Base-by-base conservation (phyloP, 2,329 filamentous ascomycete genomes). In the Talaromyces sp. region DNA sequence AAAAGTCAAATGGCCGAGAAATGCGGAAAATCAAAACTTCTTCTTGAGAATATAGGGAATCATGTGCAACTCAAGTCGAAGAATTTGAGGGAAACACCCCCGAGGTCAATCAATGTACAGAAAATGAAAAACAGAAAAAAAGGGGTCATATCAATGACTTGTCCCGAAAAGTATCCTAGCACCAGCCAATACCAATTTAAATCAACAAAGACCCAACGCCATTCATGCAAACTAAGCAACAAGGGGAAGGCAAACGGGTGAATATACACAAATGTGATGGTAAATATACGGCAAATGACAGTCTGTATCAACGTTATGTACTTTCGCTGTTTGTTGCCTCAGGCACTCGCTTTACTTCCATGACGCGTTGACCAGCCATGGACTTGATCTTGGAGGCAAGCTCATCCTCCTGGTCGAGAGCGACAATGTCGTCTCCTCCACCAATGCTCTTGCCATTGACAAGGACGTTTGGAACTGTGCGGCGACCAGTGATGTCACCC, bases 401-500 rank as follows among this genome's bases (percentile, higher is more conserved):
- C 60, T 84, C 83, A 64, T 87, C 86, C 32, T 83, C 81, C 29
- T 79, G 74, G 71, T 92, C 86, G 62, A 97, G 79, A 27, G 84
- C 86, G 54, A 85, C 83, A 60, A 99, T 84, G 62, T 97, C 91
- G 71, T 97, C 93, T 55, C 91, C 87, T 24, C 94, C 94, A 53
- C 94, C 94, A 63, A 97, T 91, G 74, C 89, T 94, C 73, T 88
- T 87, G 52, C 91, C 92, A 69, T 91, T 90, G 68, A 99, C 82
- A 67, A 99, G 82, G 38, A 97, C 83, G 71, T 99, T 99, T 17
- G 94, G 94, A 0, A 99, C 94, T 0, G 94, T 99, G 62, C 80
- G 81, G 55, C 93, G 85, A 51, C 90, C 89, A 0, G 94, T 97
- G 70, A 85, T 88, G 62, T 87, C 83, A 17, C 75, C 82, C 10